Conservation (phyloP, 2,329 filamentous ascomycete species). For the Aspergillus fischeri region DNA sequence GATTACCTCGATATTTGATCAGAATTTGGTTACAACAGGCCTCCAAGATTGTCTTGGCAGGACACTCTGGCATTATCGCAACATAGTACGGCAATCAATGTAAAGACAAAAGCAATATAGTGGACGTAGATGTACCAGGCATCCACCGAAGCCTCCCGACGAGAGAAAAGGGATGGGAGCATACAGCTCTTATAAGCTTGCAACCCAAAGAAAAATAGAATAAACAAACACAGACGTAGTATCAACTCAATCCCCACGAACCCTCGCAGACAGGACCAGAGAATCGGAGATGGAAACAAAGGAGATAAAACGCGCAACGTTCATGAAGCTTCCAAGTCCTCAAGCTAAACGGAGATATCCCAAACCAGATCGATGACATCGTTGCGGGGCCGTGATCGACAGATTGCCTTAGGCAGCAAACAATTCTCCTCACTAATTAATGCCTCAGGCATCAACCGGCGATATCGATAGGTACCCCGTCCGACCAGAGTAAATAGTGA, state of each 20-base stretch:
- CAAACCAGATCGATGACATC: slow-evolving; percentile 18
- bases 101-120: background rate
- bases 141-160: background rate
- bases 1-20: background rate
- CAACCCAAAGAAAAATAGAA: background rate
- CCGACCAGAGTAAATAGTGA: background rate
- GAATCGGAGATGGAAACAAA: background rate
- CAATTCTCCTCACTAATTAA: background rate
- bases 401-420: slow-evolving; percentile 11
- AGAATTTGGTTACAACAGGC: background rate
- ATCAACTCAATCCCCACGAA: background rate
- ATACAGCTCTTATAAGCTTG: background rate
- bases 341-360: background rate
- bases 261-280: background rate
- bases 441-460: background rate
- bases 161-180: background rate
- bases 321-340: background rate
- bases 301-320: background rate
- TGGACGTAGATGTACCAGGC: background rate
- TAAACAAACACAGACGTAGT: background rate
- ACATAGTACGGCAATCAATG: background rate
- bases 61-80: background rate
- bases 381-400: slow-evolving; percentile 12
- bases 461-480: background rate
- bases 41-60: background rate